These are phyloP conservation scores for Luvunga scandens DNA, from an alignment of 345 rosid genomes.

Conservation along the genomic window DNA sequence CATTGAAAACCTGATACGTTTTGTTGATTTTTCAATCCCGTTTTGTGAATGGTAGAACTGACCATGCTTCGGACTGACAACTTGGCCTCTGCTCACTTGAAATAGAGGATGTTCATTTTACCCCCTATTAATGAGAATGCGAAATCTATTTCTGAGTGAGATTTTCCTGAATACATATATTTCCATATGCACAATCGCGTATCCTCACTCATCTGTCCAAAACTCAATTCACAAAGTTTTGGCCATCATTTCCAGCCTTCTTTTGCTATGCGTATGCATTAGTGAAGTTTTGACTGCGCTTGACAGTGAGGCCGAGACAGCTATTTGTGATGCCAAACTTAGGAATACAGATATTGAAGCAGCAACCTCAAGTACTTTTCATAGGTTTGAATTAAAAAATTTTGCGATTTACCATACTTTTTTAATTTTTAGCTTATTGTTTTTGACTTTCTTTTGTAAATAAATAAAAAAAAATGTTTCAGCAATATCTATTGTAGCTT, in stretches of 20 bases:
- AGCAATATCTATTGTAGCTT: too few species aligned
- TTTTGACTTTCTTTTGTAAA: too few species aligned
- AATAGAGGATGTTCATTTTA: not conserved
- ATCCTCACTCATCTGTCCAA: too few species aligned
- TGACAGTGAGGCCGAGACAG: too few species aligned
- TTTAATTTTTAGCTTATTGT: too few species aligned
- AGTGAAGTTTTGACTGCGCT: too few species aligned
- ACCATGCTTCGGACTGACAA: constrained; percentile 14
- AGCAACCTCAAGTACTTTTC: too few species aligned
- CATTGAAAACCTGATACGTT: not conserved
- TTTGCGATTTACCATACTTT: too few species aligned
- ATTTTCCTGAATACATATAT: not conserved
- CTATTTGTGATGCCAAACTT: too few species aligned
- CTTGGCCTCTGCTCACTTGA: not conserved
- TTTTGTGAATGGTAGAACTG: constrained; percentile 27
- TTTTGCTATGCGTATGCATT: not conserved
- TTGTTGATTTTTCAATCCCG: not conserved
- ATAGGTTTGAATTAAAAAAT: too few species aligned
- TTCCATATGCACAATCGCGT: not conserved
- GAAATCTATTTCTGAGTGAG: not conserved
- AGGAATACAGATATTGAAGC: too few species aligned
- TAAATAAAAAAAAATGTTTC: too few species aligned
- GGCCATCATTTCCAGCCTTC: not conserved
- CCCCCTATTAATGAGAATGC: not conserved
- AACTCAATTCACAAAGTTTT: not conserved